phyloP scores from a whole-genome alignment of 805 yeast species.

The Nakazawaea siamensis region DNA sequence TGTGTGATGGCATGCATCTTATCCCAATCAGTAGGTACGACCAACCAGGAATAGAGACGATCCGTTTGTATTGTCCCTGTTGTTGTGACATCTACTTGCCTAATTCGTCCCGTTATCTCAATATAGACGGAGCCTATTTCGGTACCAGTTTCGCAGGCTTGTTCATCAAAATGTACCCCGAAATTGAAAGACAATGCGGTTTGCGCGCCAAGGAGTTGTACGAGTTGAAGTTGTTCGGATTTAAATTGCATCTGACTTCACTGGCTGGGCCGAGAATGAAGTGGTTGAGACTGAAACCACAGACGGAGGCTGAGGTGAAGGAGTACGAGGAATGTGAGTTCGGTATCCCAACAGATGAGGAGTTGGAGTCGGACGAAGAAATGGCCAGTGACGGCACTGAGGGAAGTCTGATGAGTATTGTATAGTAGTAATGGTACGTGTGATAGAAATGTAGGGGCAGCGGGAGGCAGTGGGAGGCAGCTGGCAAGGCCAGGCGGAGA shows the following conservation, averaged over 20 bases:
- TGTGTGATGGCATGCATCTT: slow-evolving; percentile 83
- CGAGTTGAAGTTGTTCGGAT: slow-evolving; percentile 81
- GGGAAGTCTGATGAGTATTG: slow-evolving; percentile 9
- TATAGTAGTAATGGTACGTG: no score
- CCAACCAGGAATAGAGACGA: slow-evolving; percentile 86
- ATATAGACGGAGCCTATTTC: slow-evolving; percentile 94
- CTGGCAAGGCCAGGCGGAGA: no score
- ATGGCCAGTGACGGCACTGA: slow-evolving; percentile 10
- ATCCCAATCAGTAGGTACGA: slow-evolving; percentile 91
- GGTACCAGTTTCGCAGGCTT: slow-evolving; percentile 95
- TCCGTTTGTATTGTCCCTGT: slow-evolving; percentile 87
- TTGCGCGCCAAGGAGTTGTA: slow-evolving; percentile 49
- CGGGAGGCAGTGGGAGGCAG: no score
- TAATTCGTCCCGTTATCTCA: slow-evolving; percentile 73
- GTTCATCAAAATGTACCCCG: slow-evolving; percentile 87
- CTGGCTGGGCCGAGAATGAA: slow-evolving; percentile 89
- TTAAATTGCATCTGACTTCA: slow-evolving; percentile 67
- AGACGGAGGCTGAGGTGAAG: slow-evolving; percentile 45
- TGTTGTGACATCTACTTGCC: slow-evolving; percentile 91
- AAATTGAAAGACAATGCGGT: slow-evolving; percentile 68
- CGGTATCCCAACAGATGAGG: slow-evolving; percentile 31
- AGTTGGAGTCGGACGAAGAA: slow-evolving; percentile 5
- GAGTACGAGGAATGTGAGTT: slow-evolving; percentile 64
- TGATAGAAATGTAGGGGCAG: no score
- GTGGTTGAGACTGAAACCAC: slow-evolving; percentile 83